Evolutionary conservation across 306 rosid species (phyloP).

Genomic region (Lathyrus aphaca): DNA sequence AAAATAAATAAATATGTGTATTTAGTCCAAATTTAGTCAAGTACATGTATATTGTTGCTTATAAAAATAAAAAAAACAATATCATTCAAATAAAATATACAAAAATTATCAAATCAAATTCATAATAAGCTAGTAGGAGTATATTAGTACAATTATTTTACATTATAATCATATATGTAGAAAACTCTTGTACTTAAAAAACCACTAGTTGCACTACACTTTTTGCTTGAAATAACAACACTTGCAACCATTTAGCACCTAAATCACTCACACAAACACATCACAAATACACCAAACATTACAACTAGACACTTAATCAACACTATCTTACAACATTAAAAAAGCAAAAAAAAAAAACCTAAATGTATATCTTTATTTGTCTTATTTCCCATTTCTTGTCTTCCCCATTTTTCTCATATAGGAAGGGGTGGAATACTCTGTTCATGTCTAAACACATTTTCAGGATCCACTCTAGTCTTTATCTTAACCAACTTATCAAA

Average conservation of each 20-base stretch:
- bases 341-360: conserved; percentile 19
- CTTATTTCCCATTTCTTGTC: conserved; percentile 27
- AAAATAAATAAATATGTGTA: too few relatives aligned
- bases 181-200: not conserved
- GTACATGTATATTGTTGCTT: too few relatives aligned
- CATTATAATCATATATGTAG: conserved; percentile 6
- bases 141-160: not conserved
- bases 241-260: conserved; percentile 18
- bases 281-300: conserved; percentile 21
- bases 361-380: conserved; percentile 26
- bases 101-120: not conserved
- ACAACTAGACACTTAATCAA: conserved; percentile 26
- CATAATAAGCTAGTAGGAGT: not conserved
- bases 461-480: conserved; percentile 53
- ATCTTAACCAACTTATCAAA: conserved; percentile 50
- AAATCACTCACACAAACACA: not conserved
- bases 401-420: not conserved
- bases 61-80: too few relatives aligned
- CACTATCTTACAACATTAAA: conserved; percentile 35
- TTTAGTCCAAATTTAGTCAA: too few relatives aligned
- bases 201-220: conserved; percentile 4
- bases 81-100: too few relatives aligned
- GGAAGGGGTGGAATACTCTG: conserved; percentile 56
- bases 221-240: conserved; percentile 35
- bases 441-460: conserved; percentile 56